A percentile compares a stretch with the other conserved stretches of the same genome.
Conservation (phyloP, 2,329 filamentous ascomycete genomes). For the Trichoderma cornu-damae region DNA sequence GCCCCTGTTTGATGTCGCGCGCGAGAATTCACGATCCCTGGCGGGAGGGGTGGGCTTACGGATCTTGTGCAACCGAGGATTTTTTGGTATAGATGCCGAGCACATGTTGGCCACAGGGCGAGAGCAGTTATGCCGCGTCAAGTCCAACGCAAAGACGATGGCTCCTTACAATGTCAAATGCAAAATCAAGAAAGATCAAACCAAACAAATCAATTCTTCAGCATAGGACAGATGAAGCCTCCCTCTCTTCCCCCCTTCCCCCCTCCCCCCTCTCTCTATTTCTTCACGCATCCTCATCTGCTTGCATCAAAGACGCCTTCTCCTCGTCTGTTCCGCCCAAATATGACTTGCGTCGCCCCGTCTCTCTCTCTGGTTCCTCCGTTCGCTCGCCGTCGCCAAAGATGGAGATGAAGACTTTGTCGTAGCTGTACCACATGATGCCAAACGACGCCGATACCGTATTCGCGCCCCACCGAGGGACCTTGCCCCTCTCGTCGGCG, state of each 20-base stretch:
- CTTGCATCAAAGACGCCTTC: slow-evolving; percentile 5
- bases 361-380: slow-evolving; percentile 28
- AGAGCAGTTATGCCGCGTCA: too few species aligned
- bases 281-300: not conserved
- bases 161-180: not conserved
- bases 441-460: slow-evolving; percentile 50
- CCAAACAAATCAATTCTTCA: not conserved
- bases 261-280: too few species aligned
- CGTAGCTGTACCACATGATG: slow-evolving; percentile 43
- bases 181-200: not conserved
- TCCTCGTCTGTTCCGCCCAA: slow-evolving; percentile 5
- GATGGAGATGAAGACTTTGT: slow-evolving; percentile 45
- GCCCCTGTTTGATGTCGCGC: too few species aligned
- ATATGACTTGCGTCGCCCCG: slow-evolving; percentile 18
- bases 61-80: too few species aligned
- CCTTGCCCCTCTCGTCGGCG: slow-evolving; percentile 59
- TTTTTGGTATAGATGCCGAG: too few species aligned
- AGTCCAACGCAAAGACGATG: too few species aligned
- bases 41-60: too few species aligned
- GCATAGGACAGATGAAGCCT: not conserved
- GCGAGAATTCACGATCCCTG: too few species aligned
- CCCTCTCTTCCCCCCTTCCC: not conserved
- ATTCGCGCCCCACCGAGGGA: slow-evolving; percentile 61
- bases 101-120: too few species aligned
- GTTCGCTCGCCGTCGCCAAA: slow-evolving; percentile 87